A percentile compares a stretch with the other conserved stretches of the same genome.
phyloP scores from a whole-genome alignment of 345 rosid species.

The Noccaea bulbosa region DNA sequence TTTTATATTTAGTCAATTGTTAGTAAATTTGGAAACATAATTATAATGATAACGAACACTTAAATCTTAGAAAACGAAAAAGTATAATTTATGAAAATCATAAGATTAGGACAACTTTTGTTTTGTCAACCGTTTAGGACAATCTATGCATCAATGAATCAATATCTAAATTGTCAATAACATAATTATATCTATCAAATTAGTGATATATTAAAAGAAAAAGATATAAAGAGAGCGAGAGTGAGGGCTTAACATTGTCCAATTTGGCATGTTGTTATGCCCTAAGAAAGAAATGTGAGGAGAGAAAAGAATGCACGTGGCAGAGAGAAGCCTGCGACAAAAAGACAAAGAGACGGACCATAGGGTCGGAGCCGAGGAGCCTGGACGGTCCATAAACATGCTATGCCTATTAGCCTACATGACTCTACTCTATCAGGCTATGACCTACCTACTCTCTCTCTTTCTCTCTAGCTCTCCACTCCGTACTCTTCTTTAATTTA shows the following conservation, averaged over 20 bases:
- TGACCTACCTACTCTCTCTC: conserved; percentile 36
- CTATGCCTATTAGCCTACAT: conserved; percentile 40
- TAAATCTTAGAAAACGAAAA: too few species aligned
- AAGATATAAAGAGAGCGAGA: background rate
- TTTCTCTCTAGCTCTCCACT: conserved; percentile 39
- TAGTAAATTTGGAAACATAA: too few species aligned
- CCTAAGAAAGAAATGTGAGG: conserved; percentile 40
- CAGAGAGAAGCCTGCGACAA: conserved; percentile 46
- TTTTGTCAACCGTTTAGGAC: background rate
- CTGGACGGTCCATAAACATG: conserved; percentile 49
- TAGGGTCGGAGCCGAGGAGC: conserved; percentile 48
- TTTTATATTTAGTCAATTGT: too few species aligned
- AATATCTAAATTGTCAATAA: background rate
- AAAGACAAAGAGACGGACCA: conserved; percentile 49
- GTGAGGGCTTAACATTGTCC: background rate
- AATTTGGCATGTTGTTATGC: conserved; percentile 40
- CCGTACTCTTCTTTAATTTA: conserved; percentile 43
- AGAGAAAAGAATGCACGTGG: conserved; percentile 37
- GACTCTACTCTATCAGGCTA: conserved; percentile 25
- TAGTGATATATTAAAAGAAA: background rate
- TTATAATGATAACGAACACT: too few species aligned
- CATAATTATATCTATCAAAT: background rate
- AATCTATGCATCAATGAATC: conserved; percentile 16
- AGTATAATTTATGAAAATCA: background rate
- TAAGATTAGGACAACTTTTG: background rate